Conservation (phyloP, 805 yeast species). For the Ogataea minuta region DNA sequence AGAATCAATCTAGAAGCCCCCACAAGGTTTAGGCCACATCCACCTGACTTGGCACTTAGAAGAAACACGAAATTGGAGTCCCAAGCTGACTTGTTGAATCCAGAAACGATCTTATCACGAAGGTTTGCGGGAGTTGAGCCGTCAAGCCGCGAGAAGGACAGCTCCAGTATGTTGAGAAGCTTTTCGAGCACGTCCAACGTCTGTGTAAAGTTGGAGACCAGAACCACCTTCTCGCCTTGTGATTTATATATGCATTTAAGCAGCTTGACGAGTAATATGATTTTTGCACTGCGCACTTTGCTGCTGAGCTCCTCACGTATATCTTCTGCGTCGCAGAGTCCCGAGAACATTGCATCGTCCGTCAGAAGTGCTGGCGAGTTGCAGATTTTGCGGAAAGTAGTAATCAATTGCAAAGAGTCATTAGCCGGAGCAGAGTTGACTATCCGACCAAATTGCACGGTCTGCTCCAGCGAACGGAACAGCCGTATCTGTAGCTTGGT, state of each 20-base stretch:
- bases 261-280: conserved; percentile 56
- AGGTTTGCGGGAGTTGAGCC: conserved; percentile 74
- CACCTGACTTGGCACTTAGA: conserved; percentile 89
- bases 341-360: conserved; percentile 47
- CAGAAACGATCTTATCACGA: conserved; percentile 63
- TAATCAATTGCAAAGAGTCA: conserved; percentile 66
- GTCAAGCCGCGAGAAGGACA: conserved; percentile 66
- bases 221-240: conserved; percentile 69
- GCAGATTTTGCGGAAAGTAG: conserved; percentile 74
- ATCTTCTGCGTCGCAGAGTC: conserved; percentile 23
- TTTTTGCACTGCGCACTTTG: conserved; percentile 56
- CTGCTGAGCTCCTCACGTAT: conserved; percentile 32
- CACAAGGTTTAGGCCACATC: conserved; percentile 83
- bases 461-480: conserved; percentile 48
- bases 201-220: conserved; percentile 85
- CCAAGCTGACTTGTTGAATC: conserved; percentile 54
- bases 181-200: conserved; percentile 75
- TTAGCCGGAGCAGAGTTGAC: conserved; percentile 31
- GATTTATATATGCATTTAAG: conserved; percentile 45
- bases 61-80: conserved; percentile 59
- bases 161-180: conserved; percentile 46
- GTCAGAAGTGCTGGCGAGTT: conserved; percentile 70
- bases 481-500: conserved; percentile 55
- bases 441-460: conserved; percentile 35
- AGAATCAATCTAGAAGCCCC: conserved; percentile 87